phyloP scores from a whole-genome alignment of 805 yeast species.

The Hanseniaspora nectarophila region DNA sequence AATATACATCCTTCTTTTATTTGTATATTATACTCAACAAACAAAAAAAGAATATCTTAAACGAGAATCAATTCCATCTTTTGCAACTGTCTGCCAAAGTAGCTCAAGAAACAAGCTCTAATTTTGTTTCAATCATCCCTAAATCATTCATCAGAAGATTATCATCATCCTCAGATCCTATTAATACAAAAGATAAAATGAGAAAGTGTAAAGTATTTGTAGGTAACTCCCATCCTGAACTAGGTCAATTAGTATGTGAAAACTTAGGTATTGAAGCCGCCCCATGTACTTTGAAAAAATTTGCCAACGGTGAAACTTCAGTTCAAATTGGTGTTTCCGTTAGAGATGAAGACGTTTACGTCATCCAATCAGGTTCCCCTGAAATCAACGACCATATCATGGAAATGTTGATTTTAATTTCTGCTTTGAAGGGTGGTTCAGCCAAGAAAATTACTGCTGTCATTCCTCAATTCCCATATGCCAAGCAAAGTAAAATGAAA shows the following conservation, averaged over 20 bases:
- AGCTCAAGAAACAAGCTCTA: constrained; percentile 7
- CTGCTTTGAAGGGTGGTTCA: constrained; percentile 95
- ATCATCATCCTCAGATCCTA: constrained; percentile 4
- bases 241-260: constrained; percentile 82
- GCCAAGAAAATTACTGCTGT: constrained; percentile 96
- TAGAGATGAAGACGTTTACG: constrained; percentile 92
- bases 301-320: constrained; percentile 94
- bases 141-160: constrained; percentile 15
- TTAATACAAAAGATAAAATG: constrained; percentile 36
- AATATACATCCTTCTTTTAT: neutral
- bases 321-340: constrained; percentile 91
- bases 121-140: constrained; percentile 15
- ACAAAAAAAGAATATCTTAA: neutral
- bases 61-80: neutral
- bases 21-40: neutral
- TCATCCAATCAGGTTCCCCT: constrained; percentile 84
- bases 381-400: constrained; percentile 82
- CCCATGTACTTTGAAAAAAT: constrained; percentile 79
- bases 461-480: constrained; percentile 93
- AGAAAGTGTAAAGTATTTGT: constrained; percentile 95
- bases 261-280: constrained; percentile 88
- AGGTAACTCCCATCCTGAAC: constrained; percentile 91
- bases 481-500: constrained; percentile 96
- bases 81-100: neutral
- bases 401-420: constrained; percentile 85